Percentiles rank a stretch among this genome's conserved stretches.
Evolutionary conservation across 2,329 filamentous ascomycete species (phyloP).

Genomic region (Immersiporthe knoxdaviesiana): DNA sequence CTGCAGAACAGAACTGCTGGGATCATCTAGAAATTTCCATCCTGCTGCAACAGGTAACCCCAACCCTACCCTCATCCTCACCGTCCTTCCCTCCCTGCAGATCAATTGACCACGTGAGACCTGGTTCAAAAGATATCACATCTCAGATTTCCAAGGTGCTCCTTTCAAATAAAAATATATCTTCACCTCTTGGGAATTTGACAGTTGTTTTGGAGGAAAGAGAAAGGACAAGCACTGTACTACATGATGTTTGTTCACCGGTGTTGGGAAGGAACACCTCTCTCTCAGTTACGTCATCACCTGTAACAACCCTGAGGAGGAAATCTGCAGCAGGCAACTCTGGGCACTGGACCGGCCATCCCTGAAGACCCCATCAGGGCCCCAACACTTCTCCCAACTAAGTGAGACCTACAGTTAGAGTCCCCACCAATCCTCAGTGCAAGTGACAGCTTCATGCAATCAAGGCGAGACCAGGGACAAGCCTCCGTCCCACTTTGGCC

Average conservation of each 20-base stretch:
- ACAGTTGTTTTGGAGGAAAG: too few relatives aligned
- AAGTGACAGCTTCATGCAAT: slow-evolving; percentile 1
- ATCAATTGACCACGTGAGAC: neutral
- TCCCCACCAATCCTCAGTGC: neutral
- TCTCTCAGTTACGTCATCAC: neutral
- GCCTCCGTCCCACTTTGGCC: neutral
- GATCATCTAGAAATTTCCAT: slow-evolving; percentile 1
- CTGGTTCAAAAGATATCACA: neutral
- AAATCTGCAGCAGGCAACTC: neutral
- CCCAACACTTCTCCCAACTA: neutral
- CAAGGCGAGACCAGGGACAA: neutral
- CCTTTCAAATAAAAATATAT: too few relatives aligned
- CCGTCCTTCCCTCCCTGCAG: neutral
- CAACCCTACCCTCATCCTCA: neutral
- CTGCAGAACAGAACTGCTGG: neutral
- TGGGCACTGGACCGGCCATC: neutral
- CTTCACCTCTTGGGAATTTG: too few relatives aligned
- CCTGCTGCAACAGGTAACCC: neutral
- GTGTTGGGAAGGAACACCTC: neutral
- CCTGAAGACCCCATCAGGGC: neutral
- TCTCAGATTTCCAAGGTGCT: neutral
- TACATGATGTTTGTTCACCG: neutral
- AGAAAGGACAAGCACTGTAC: neutral
- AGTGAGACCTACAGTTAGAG: neutral
- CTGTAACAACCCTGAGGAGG: neutral